These are phyloP conservation scores for Solanum verrucosum DNA, from an alignment of 257 asterid genomes.

Conservation along the genomic window DNA sequence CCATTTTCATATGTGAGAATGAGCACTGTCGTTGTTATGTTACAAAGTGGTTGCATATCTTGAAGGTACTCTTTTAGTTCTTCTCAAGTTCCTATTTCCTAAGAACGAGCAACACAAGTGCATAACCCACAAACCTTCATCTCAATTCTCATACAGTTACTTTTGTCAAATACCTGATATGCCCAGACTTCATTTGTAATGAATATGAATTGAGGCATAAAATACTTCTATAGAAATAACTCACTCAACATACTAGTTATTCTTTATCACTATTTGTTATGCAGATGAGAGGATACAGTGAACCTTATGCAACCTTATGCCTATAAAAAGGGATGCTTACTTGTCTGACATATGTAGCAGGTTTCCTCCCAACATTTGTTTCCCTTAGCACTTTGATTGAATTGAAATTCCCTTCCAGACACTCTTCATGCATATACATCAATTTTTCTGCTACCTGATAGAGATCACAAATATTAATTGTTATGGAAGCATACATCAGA, in stretches of 20 bases:
- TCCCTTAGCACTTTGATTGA: slow-evolving; percentile 34
- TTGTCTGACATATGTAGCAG: slow-evolving; percentile 29
- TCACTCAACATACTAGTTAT: not conserved
- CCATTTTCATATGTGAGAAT: not conserved
- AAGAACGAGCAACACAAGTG: not conserved
- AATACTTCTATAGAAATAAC: not conserved
- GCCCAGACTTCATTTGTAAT: not conserved
- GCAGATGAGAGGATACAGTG: not conserved
- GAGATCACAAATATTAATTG: not conserved
- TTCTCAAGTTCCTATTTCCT: not conserved
- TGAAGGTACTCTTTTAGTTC: not conserved
- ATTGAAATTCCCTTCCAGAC: slow-evolving; percentile 51
- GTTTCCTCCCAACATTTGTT: slow-evolving; percentile 19
- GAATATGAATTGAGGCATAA: not conserved
- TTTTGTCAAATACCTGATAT: not conserved
- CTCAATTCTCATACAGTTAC: not conserved
- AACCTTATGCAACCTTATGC: not conserved
- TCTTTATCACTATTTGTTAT: not conserved
- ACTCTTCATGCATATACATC: slow-evolving; percentile 68
- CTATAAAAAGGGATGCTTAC: slow-evolving; percentile 12
- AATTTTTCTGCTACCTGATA: slow-evolving; percentile 44
- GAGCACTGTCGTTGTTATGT: not conserved
- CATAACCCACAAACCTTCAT: not conserved
- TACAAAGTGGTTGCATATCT: not conserved
- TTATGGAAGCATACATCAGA: not conserved